Evolutionary conservation across 345 rosid genomes (phyloP), one percentile per base, ranked within the genome.

Genomic region (Linum tenue): DNA sequence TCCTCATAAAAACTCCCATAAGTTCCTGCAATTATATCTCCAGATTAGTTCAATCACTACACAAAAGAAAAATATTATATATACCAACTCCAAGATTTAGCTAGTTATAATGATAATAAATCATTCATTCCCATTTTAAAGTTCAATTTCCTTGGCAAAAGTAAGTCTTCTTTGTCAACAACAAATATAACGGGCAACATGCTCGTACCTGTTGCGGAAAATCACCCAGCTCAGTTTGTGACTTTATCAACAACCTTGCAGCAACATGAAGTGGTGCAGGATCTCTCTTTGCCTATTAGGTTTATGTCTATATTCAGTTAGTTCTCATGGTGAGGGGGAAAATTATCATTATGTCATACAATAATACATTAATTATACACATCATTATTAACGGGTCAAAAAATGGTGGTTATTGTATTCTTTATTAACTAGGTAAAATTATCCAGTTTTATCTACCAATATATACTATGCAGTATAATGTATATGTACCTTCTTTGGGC

Each of bases 401-500:
- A 14, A 4, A 22, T 3, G 16, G 57, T 55, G 11, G 3, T 4
- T 3, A 55, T 12, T 55, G 57, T 22, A 55, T 15, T 10, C 11
- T 3, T 3, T 10, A 3, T 4, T 22, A 55, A 22, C 57, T 55
- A 35, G 15, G 4, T 3, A 1, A 3, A n/a, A 22, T 22, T 22
- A 22, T 22, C 31, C 31, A 22, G 31, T 22, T 22, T 22, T 22
- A 22, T 22, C 31, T 22, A 22, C 31, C 31, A 16, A 48, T 3
- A 3, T 3, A 39, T 37, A 22, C 31, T 22, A 22, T 22, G 31
- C 31, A 22, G 31, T 2, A 15, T 8, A 35, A 5, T n/a, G n/a
- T n/a, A 22, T 22, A 1, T 22, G 1, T 64, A 69, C 73, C 66
- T 64, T 73, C 31, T 36, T 41, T 7, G 77, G 66, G 48, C 77